Base-by-base conservation (phyloP, 169 alveolate genomes). In the Eimeria acervulina region DNA sequence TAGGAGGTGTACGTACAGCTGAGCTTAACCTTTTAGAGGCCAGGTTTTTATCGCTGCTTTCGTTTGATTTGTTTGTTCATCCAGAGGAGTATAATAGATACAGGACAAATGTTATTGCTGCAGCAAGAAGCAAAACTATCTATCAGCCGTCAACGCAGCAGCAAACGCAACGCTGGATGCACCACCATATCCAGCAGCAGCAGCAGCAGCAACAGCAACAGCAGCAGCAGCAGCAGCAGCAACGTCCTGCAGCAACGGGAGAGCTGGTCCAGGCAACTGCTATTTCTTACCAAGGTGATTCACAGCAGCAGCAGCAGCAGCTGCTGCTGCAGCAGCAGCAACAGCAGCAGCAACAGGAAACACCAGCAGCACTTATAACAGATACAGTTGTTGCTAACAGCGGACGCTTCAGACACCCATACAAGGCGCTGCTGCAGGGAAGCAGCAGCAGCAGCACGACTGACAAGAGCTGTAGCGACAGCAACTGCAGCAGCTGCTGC, bases 1-100 rank as follows among this genome's bases (percentile, higher is more conserved):
- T 99, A 26, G 99, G 99, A 6, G 99, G 99, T 28, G 99, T 99
- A 17, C 97, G 98, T 42, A 97, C 98, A 33, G 90, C 97, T 66
- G 99, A 99, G 93, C 96, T 99, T 52, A 98, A 99, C 90, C 92
- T 96, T 61, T 97, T 99, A 31, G 99, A 99, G 96, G 97, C 97
- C 8, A 97, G 97, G 88, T 99, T 99, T 92, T 95, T 99, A 44
- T 96, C 96, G 33, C 97, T 98, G 55, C 84, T 99, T 55, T 98
- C 98, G 78, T 99, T 97, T 95, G 97, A 97, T 51, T 98, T 99
- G 47, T 98, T 93, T 87, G 99, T 99, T 17, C 96, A 98, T 28
- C 98, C 98, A 40, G 93, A 97, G 84, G 99, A 98, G 66, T 99
- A 98, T 94, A 98, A 99, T 47, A 97, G 96, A 89, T 98, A 98